These are phyloP conservation scores for Umbelopsis sp. DNA, from an alignment of 371 early-diverging fungal species.

Conservation along the genomic window DNA sequence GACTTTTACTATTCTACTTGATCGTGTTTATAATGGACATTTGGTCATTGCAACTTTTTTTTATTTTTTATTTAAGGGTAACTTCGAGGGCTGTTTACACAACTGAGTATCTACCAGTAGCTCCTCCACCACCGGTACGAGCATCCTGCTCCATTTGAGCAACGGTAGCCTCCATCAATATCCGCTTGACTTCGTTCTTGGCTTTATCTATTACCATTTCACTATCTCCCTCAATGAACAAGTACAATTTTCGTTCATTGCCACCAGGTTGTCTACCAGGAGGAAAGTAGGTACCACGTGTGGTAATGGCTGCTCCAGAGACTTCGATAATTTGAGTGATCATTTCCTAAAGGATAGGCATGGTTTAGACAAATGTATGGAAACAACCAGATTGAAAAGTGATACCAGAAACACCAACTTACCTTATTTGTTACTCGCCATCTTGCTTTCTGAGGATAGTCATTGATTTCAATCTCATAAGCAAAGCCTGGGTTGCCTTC, in stretches of 20 bases:
- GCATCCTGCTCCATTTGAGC: conserved; percentile 75
- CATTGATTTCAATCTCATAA: conserved; percentile 95
- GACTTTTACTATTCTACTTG: too few species aligned
- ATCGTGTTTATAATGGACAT: too few species aligned
- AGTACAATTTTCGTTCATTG: conserved; percentile 88
- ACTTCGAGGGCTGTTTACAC: conserved; percentile 29
- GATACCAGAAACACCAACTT: conserved; percentile 22
- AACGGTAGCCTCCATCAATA: conserved; percentile 84
- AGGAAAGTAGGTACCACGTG: conserved; percentile 88
- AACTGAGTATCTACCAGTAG: conserved; percentile 52
- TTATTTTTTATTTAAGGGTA: not conserved
- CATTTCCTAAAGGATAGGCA: conserved; percentile 62
- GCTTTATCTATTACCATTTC: conserved; percentile 90
- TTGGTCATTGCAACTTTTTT: too few species aligned
- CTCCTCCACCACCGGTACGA: conserved; percentile 46
- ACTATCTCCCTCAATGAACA: conserved; percentile 94
- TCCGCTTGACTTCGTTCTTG: conserved; percentile 90
- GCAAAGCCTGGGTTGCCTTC: conserved; percentile 57
- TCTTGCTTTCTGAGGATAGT: conserved; percentile 96
- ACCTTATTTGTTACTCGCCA: conserved; percentile 95
- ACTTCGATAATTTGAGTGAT: conserved; percentile 89
- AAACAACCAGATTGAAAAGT: not conserved
- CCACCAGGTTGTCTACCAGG: conserved; percentile 78
- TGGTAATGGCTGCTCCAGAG: conserved; percentile 94
- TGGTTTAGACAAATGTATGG: not conserved